Evolutionary conservation across 768 basidiomycete species (phyloP).

Genomic region (Leucogyrophana mollusca): DNA sequence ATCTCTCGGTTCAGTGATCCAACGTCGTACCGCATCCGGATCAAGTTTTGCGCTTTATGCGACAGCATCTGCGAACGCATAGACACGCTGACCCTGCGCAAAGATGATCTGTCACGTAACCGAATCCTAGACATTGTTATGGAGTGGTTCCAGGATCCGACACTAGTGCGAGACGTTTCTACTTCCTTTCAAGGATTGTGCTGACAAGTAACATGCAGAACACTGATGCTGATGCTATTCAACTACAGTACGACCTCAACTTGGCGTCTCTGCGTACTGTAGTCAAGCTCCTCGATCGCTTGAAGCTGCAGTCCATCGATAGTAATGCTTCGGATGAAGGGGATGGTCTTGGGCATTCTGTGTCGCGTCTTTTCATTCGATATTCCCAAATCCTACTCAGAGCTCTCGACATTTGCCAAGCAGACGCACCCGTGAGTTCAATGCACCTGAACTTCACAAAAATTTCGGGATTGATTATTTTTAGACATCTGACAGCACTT

Average conservation of each 20-base stretch:
- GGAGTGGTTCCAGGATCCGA: slow-evolving; percentile 69
- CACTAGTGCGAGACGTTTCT: slow-evolving; percentile 39
- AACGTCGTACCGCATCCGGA: slow-evolving; percentile 60
- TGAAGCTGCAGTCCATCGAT: slow-evolving; percentile 64
- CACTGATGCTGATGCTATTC: slow-evolving; percentile 34
- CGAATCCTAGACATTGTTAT: slow-evolving; percentile 73
- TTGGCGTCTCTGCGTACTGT: slow-evolving; percentile 69
- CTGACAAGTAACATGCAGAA: slow-evolving; percentile 23
- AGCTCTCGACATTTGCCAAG: slow-evolving; percentile 53
- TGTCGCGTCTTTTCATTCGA: slow-evolving; percentile 77
- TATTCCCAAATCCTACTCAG: slow-evolving; percentile 68
- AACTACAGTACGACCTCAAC: slow-evolving; percentile 65
- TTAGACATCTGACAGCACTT: slow-evolving; percentile 48
- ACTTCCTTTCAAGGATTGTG: not conserved
- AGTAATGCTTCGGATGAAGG: slow-evolving; percentile 47
- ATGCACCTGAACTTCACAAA: not conserved
- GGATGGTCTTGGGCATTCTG: slow-evolving; percentile 65
- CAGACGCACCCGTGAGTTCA: slow-evolving; percentile 42
- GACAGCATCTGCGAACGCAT: slow-evolving; percentile 64
- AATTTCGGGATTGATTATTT: not conserved
- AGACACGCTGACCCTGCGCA: slow-evolving; percentile 61
- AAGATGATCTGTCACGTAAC: slow-evolving; percentile 66
- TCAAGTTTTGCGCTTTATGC: slow-evolving; percentile 73
- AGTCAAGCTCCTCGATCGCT: slow-evolving; percentile 72
- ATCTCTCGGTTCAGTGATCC: slow-evolving; percentile 60